A percentile compares a stretch with the other conserved stretches of the same genome.
These are phyloP conservation scores for Globisporangium canariense DNA, from an alignment of 352 stramenopile species.

Conservation along the genomic window DNA sequence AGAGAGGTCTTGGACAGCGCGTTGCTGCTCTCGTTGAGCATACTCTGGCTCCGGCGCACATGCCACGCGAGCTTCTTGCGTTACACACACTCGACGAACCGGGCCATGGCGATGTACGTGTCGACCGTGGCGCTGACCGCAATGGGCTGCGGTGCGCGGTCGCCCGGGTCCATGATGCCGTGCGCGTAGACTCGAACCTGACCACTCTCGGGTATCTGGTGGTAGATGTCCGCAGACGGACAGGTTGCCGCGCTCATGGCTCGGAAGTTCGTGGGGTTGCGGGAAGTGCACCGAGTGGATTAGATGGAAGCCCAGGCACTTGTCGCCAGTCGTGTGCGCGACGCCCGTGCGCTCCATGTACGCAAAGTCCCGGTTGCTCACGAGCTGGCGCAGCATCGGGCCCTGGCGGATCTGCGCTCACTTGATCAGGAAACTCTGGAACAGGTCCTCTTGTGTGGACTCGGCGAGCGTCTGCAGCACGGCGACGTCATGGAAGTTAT, in stretches of 20 bases:
- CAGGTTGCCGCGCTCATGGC: background rate
- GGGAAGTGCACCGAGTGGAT: conserved; percentile 1
- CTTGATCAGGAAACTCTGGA: background rate
- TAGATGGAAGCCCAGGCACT: background rate
- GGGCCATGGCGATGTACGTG: too few species aligned
- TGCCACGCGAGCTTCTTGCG: background rate
- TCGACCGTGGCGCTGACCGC: too few species aligned
- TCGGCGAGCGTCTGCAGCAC: too few species aligned
- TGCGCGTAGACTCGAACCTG: background rate
- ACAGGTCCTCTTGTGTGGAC: too few species aligned
- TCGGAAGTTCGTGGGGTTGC: background rate
- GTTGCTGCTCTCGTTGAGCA: too few species aligned
- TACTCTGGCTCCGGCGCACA: too few species aligned
- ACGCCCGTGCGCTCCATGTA: background rate
- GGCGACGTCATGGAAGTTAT: too few species aligned
- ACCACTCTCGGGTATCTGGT: too few species aligned
- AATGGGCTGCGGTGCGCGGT: too few species aligned
- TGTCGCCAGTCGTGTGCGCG: background rate
- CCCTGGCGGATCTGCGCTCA: background rate
- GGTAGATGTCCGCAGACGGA: background rate
- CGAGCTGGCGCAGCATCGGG: background rate
- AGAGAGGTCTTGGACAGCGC: too few species aligned
- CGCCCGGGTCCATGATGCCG: background rate
- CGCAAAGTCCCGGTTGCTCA: background rate
- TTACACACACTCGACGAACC: background rate